Evolutionary conservation across 148 eudicot genomes (phyloP), one percentile per base, ranked within the genome.

Genomic region (Linanthus parryae): DNA sequence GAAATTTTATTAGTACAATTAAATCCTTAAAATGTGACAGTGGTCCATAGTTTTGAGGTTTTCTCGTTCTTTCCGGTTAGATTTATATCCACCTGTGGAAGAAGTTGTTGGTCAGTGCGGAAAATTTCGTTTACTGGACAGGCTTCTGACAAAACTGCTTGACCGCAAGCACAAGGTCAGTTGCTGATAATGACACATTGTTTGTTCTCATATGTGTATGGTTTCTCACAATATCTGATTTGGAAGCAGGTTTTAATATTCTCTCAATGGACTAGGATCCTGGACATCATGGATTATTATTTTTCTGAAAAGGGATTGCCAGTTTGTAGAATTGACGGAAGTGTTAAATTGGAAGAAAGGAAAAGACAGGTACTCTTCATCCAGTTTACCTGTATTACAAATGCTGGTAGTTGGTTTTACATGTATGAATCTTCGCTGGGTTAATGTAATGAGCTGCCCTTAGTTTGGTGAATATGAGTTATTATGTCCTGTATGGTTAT

Each of bases 321-420:
- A 28, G 96, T 94, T 46, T 94, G 99, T 73, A 78, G 99, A 71
- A 94, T 94, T 64, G 99, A 94, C 69, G 99, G 99, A 24, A 16
- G 12, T 49, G 96, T 94, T 67, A 94, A 74, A 70, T 78, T 88
- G 65, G 85, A 69, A n/a, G 99, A 88, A 13, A 77, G 99, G 72
- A 78, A 26, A 75, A 69, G 73, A 58, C 99, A 94, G 92, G 95
- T 83, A n/a, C n/a, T n/a, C n/a, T n/a, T n/a, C n/a, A n/a, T n/a
- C n/a, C n/a, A n/a, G n/a, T n/a, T n/a, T n/a, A n/a, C n/a, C n/a
- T n/a, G n/a, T n/a, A n/a, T n/a, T n/a, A n/a, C n/a, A n/a, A n/a
- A n/a, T n/a, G n/a, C n/a, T n/a, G n/a, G n/a, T n/a, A n/a, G n/a
- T n/a, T n/a, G n/a, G n/a, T n/a, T n/a, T n/a, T n/a, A n/a, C n/a